Base-by-base conservation (phyloP, 495 filamentous ascomycete species). In the Tuber aestivum region DNA sequence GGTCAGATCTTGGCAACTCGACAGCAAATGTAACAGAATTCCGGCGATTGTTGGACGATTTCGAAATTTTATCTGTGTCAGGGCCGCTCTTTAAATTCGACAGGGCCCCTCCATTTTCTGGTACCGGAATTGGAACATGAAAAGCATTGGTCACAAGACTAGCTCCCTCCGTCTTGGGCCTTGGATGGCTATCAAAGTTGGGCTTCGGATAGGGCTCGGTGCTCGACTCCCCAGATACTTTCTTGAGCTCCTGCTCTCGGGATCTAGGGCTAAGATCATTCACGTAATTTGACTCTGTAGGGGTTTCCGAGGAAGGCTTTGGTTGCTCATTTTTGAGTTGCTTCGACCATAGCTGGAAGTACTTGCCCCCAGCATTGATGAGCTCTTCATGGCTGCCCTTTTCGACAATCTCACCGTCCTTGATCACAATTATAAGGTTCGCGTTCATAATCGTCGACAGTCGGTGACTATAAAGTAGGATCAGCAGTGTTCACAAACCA, bases 391-490 rank as follows among this genome's bases (percentile, higher is more conserved):
- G 90, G 71, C 85, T 88, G 14, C 91, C 90, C 69, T 88, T 85
- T 83, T 93, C 90, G 6, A 89, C 85, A 76, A 92, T 88, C 75
- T 88, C 84, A 20, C 91, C 91, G 48, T 91, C 87, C 72, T 88
- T 86, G 72, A 92, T 85, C 35, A 92, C 90, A 71, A 92, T 84
- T 75, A 92, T 92, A 70, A 86, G 85, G 74, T 92, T 89, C 23
- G 90, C 90, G 78, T 89, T 89, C 89, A 91, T 89, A 72, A 91
- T 90, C 12, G 89, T 93, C 14, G 90, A 92, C 71, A 91, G 85
- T 35, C 89, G 90, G 84, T 91, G 91, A 27, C 76, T 83, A 69
- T 45, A 41, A 77, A 1, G 3, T 61, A 75, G 41, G 74, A 73
- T 80, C 71, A 76, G 81, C 7, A 76, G 73, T 35, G 65, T 20